Conservation (phyloP, 2,329 filamentous ascomycete genomes). For the Venturia nashicola region DNA sequence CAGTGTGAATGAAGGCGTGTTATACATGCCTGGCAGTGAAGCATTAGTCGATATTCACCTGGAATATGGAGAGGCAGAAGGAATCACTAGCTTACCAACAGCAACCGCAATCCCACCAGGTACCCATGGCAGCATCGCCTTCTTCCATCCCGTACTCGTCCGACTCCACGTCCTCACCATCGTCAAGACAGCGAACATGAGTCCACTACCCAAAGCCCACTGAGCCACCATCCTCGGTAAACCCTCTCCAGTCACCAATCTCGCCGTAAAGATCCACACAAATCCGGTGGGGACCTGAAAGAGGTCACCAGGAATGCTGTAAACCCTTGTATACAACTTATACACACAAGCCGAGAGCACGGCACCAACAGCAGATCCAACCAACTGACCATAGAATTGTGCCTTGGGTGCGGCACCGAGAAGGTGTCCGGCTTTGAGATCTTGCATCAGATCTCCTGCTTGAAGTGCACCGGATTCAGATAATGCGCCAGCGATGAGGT, state of each 20-base stretch:
- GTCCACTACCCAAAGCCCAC: constrained; percentile 63
- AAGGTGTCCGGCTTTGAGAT: constrained; percentile 90
- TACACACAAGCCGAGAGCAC: constrained; percentile 81
- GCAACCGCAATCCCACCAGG: constrained; percentile 94
- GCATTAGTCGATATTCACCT: constrained; percentile 7
- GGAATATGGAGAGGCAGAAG: neutral
- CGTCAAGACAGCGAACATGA: constrained; percentile 62
- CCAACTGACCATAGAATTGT: constrained; percentile 93
- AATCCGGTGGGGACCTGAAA: constrained; percentile 93
- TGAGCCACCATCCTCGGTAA: constrained; percentile 72
- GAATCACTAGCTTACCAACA: constrained; percentile 49
- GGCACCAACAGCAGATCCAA: constrained; percentile 77
- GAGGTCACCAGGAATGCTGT: constrained; percentile 73
- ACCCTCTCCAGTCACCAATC: constrained; percentile 82
- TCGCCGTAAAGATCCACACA: constrained; percentile 94
- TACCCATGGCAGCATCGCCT: constrained; percentile 49
- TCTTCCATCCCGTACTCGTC: constrained; percentile 20
- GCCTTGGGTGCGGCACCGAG: constrained; percentile 85
- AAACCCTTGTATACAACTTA: constrained; percentile 79
- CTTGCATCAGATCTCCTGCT: constrained; percentile 92
- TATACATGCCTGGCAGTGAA: constrained; percentile 67
- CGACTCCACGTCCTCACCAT: constrained; percentile 43
- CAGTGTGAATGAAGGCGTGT: constrained; percentile 89
- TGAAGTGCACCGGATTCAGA: constrained; percentile 78
- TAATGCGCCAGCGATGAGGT: constrained; percentile 84